Evolutionary conservation across 2,329 filamentous ascomycete genomes (phyloP), one percentile per base, ranked within the genome.

Genomic region (Trichoderma guizhouense): DNA sequence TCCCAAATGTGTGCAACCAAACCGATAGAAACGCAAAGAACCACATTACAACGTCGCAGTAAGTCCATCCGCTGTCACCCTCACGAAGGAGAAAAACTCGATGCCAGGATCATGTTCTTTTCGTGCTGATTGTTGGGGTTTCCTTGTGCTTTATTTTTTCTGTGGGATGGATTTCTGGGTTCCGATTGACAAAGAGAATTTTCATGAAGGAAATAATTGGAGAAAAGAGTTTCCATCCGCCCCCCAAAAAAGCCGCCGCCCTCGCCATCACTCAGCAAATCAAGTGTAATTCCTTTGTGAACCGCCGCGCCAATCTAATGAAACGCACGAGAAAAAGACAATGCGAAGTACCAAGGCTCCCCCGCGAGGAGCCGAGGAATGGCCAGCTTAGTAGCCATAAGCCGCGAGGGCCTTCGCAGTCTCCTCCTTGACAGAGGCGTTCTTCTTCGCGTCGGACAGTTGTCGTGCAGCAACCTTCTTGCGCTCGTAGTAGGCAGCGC

Each of bases 401-500:
- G 91, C 87, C 86, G 93, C 93, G 84, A 98, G 92, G 86, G 96
- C 91, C 88, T 92, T 88, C 86, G 91, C 90, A 84, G 92, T 93
- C 90, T 96, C 94, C 83, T 89, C 87, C 87, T 95, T 92, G 85
- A 95, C 90, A 84, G 90, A 91, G 79, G 94, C 93, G 85, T 88
- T 93, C 92, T 95, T 95, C 92, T 97, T 92, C 80, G 95, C 95
- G 84, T 97, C 93, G 79, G 91, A 88, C 80, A 98, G 87, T 88
- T 97, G 93, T 90, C 92, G 93, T 84, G 92, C 90, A 80, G 93
- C 93, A 79, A 94, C 90, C 94, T 97, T 97, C 96, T 98, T 99
- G 91, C 95, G 94, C 90, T 97, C 95, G 91, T 98, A 98, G 93
- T 98, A 99, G 84, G 96, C 96, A 80, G 93, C 91, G 83, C 94